Percentiles rank a stretch among this genome's conserved stretches.
Conservation (phyloP, 148 eudicot genomes). For the Suaeda aralocaspica region DNA sequence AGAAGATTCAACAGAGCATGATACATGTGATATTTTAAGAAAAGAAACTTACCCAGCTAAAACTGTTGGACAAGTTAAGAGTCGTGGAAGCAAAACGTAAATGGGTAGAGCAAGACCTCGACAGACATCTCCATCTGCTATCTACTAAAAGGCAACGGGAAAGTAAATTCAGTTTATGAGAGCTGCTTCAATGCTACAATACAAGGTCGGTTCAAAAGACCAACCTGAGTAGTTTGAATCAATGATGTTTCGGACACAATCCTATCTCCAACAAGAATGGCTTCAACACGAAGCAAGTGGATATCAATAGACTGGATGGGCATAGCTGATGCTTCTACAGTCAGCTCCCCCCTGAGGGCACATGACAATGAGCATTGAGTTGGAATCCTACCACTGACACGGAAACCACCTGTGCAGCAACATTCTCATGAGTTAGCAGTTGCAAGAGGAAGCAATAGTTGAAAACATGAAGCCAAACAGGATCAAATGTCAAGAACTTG, state of each 20-base stretch:
- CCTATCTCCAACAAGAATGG: constrained; percentile 66
- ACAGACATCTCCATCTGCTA: constrained; percentile 85
- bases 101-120: constrained; percentile 55
- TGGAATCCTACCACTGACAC: constrained; percentile 55
- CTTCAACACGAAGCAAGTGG: constrained; percentile 68
- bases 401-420: constrained; percentile 52
- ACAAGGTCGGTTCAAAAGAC: background rate
- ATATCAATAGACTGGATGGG: constrained; percentile 72
- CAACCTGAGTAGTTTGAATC: constrained; percentile 70
- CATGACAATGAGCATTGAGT: constrained; percentile 60
- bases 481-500: background rate
- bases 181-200: background rate
- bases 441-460: background rate
- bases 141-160: constrained; percentile 29
- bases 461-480: background rate
- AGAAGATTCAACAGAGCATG: background rate
- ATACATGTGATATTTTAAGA: too few relatives aligned
- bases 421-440: background rate
- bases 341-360: constrained; percentile 59
- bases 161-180: background rate
- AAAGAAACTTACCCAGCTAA: constrained; percentile 72
- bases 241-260: constrained; percentile 58
- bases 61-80: constrained; percentile 60
- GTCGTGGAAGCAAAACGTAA: constrained; percentile 71
- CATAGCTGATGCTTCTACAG: constrained; percentile 63